Percentiles rank a stretch among this genome's conserved stretches.
These are phyloP conservation scores for Chlamydomonas sp. DNA, from an alignment of 139 green algal species.

Conservation along the genomic window DNA sequence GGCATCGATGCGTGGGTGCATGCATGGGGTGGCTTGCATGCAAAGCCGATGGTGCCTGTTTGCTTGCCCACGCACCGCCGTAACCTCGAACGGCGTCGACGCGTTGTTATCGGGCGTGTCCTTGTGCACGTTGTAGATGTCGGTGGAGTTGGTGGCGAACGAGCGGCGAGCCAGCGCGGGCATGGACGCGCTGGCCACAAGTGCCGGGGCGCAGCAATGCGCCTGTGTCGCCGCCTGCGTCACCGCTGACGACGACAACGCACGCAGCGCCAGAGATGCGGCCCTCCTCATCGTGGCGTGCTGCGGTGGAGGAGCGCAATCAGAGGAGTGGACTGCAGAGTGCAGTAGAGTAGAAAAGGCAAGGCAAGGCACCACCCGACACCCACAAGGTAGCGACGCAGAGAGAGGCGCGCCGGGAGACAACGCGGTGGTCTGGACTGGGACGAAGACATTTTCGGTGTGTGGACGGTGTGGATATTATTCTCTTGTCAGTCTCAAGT, in stretches of 20 bases:
- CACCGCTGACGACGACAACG: not conserved
- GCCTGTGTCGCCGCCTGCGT: not conserved
- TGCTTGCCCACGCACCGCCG: constrained; percentile 23
- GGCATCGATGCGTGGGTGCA: not conserved
- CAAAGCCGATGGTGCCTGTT: not conserved
- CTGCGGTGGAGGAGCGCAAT: too few relatives aligned
- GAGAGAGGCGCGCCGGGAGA: too few relatives aligned
- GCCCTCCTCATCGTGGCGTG: not conserved
- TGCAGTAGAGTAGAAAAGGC: too few relatives aligned
- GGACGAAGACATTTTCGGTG: too few relatives aligned
- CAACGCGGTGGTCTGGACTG: too few relatives aligned
- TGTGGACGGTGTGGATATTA: too few relatives aligned
- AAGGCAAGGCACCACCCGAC: too few relatives aligned
- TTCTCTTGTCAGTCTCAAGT: too few relatives aligned
- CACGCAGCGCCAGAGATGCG: not conserved
- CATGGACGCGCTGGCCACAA: not conserved
- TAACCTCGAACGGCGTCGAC: constrained; percentile 79
- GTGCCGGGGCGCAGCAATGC: not conserved
- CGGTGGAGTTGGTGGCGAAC: constrained; percentile 84
- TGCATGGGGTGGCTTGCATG: not conserved
- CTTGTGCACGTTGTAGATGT: constrained; percentile 82
- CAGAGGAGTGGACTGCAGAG: too few relatives aligned
- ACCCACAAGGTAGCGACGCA: too few relatives aligned
- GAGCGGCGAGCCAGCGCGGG: not conserved
- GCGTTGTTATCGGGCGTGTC: constrained; percentile 72